phyloP scores from a whole-genome alignment of 225 moss, liverwort and hornwort genomes.

The Antitrichia curtipendula region DNA sequence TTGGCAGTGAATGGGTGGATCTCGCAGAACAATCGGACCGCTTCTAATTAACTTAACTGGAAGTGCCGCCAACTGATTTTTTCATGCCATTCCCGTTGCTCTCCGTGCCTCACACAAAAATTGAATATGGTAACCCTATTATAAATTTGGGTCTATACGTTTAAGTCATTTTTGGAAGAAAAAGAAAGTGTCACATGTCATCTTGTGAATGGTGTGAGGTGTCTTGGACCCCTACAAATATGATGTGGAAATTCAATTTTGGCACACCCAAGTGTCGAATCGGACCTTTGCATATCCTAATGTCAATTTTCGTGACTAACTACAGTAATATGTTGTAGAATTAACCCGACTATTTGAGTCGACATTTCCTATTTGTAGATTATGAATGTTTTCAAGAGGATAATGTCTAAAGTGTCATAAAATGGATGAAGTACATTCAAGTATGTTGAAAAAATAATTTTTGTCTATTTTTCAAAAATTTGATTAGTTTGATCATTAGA shows the following conservation, averaged over 20 bases:
- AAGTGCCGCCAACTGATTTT: neutral
- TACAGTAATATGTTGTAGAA: neutral
- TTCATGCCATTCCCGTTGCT: neutral
- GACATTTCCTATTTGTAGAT: rapidly evolving
- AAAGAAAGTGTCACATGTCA: too few relatives aligned
- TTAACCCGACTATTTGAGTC: rapidly evolving
- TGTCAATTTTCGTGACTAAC: neutral
- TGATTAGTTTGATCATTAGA: rapidly evolving
- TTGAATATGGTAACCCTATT: neutral
- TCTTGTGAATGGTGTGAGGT: too few relatives aligned
- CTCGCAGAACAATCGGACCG: neutral
- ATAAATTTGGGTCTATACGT: too few relatives aligned
- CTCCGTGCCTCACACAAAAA: neutral
- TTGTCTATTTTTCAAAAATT: neutral
- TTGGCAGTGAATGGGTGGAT: neutral
- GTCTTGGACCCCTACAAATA: rapidly evolving
- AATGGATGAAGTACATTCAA: neutral
- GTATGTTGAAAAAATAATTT: neutral
- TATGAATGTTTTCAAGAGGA: neutral
- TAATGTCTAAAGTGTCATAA: rapidly evolving
- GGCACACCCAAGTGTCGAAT: rapidly evolving
- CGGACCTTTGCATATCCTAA: too few relatives aligned
- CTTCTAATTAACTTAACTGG: neutral
- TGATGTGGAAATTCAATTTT: too few relatives aligned
- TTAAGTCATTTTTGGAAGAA: too few relatives aligned